Percentiles rank a stretch among this genome's conserved stretches.
Conservation (phyloP, 73 alveolate genomes). For the Paramecium sonneborni region DNA sequence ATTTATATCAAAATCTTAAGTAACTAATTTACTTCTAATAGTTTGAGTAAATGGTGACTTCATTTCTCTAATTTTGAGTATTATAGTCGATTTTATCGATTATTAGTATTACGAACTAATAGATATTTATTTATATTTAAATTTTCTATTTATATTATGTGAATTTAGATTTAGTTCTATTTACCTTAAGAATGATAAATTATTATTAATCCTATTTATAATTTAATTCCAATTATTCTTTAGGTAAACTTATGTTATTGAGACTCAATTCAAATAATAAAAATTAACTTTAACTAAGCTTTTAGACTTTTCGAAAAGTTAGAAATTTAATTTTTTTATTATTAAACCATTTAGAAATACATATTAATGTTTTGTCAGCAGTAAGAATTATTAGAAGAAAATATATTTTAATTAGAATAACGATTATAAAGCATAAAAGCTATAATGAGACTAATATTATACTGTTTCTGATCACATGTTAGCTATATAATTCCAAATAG, state of each 20-base stretch:
- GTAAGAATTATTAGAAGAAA: neutral
- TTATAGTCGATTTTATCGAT: constrained; percentile 79
- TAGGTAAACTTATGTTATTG: neutral
- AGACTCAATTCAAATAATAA: neutral
- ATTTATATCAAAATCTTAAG: constrained; percentile 78
- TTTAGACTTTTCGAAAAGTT: neutral
- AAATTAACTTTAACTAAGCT: neutral
- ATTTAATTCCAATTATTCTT: neutral
- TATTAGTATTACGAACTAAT: constrained; percentile 83
- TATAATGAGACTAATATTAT: neutral
- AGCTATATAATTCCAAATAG: neutral
- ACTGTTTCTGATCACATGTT: neutral
- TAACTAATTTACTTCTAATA: constrained; percentile 73
- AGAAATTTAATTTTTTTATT: neutral
- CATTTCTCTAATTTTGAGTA: constrained; percentile 67
- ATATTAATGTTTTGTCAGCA: neutral
- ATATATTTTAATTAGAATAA: no score
- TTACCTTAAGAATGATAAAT: no score
- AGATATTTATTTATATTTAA: no score
- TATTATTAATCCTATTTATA: neutral
- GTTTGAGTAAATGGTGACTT: constrained; percentile 83
- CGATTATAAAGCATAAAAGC: neutral
- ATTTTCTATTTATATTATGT: no score
- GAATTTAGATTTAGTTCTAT: no score
- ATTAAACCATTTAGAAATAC: neutral